Evolutionary conservation across 768 basidiomycete species (phyloP).

Genomic region (Auriscalpium microsporum): DNA sequence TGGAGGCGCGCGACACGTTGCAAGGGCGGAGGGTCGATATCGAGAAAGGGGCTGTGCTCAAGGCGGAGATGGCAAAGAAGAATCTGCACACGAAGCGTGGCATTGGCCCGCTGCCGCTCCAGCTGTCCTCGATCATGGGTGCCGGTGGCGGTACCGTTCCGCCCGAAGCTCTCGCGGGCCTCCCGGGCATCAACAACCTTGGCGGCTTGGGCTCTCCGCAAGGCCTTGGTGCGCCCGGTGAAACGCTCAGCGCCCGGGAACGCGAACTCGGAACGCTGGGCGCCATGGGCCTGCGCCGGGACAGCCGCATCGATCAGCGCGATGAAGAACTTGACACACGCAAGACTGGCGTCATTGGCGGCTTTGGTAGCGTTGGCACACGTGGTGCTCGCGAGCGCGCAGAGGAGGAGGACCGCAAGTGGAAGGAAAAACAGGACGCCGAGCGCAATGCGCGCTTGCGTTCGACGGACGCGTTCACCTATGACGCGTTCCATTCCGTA

Average conservation of each 20-base stretch:
- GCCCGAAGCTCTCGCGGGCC: conserved; percentile 15
- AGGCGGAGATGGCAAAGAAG: conserved; percentile 99
- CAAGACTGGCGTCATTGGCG: conserved; percentile 28
- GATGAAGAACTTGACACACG: conserved; percentile 41
- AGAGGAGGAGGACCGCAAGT: conserved; percentile 49
- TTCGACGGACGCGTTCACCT: conserved; percentile 40
- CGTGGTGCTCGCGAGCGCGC: conserved; percentile 57
- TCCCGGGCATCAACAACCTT: conserved; percentile 21
- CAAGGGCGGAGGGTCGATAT: conserved; percentile 88
- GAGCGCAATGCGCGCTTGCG: conserved; percentile 31
- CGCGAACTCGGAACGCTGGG: conserved; percentile 38
- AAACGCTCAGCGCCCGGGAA: conserved; percentile 34
- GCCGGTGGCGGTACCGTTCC: conserved; percentile 12
- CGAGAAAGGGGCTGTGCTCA: conserved; percentile 86
- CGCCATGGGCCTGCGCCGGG: conserved; percentile 35
- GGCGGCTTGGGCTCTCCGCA: conserved; percentile 6
- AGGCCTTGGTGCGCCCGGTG: conserved; percentile 10
- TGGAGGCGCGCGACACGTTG: conserved; percentile 78
- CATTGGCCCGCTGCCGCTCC: conserved; percentile 39
- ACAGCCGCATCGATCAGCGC: conserved; percentile 15
- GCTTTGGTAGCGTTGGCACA: conserved; percentile 31
- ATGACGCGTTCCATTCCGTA: conserved; percentile 74
- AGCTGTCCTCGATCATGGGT: conserved; percentile 13
- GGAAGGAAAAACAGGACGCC: conserved; percentile 42
- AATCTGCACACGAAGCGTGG: conserved; percentile 94